Evolutionary conservation across 1,284 basidiomycete genomes (phyloP).

Genomic region (Trichosporon inkin): DNA sequence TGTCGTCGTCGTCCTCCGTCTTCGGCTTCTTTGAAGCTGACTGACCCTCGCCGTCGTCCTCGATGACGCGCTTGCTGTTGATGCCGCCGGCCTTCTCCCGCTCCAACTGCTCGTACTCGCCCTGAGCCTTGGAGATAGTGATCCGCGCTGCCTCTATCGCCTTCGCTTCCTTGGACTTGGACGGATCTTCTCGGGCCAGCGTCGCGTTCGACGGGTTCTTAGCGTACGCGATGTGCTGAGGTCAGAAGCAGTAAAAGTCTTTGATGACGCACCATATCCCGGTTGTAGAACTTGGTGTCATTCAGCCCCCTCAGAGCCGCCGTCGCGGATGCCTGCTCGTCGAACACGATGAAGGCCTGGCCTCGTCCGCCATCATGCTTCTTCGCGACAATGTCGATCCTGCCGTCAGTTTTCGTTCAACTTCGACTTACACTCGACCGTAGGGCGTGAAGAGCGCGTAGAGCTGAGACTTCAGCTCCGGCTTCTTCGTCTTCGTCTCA

Average conservation of each 20-base stretch:
- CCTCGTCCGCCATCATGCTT: slow-evolving; percentile 80
- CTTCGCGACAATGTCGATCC: slow-evolving; percentile 87
- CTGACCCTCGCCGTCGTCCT: slow-evolving; percentile 58
- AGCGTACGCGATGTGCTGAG: slow-evolving; percentile 67
- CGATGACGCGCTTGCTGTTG: slow-evolving; percentile 55
- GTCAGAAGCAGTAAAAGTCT: slow-evolving; percentile 5
- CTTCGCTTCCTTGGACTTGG: slow-evolving; percentile 58
- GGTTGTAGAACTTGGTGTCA: slow-evolving; percentile 78
- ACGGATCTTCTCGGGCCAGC: slow-evolving; percentile 56
- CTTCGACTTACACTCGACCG: slow-evolving; percentile 62
- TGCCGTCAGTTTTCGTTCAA: slow-evolving; percentile 18
- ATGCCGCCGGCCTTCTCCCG: slow-evolving; percentile 62
- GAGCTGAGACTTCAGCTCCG: slow-evolving; percentile 79
- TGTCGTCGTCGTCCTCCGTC: slow-evolving; percentile 43
- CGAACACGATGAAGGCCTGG: slow-evolving; percentile 94
- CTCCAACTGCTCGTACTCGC: slow-evolving; percentile 56
- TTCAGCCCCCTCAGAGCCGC: slow-evolving; percentile 84
- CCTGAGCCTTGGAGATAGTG: slow-evolving; percentile 51
- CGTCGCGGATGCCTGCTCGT: slow-evolving; percentile 79
- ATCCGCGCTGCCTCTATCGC: slow-evolving; percentile 47
- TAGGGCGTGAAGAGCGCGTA: slow-evolving; percentile 89
- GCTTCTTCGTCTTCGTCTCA: slow-evolving; percentile 89
- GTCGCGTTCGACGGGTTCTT: slow-evolving; percentile 80
- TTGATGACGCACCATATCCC: slow-evolving; percentile 32
- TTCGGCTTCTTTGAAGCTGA: slow-evolving; percentile 61